Evolutionary conservation across 2,329 filamentous ascomycete genomes (phyloP).

Genomic region (Nemania sp.): DNA sequence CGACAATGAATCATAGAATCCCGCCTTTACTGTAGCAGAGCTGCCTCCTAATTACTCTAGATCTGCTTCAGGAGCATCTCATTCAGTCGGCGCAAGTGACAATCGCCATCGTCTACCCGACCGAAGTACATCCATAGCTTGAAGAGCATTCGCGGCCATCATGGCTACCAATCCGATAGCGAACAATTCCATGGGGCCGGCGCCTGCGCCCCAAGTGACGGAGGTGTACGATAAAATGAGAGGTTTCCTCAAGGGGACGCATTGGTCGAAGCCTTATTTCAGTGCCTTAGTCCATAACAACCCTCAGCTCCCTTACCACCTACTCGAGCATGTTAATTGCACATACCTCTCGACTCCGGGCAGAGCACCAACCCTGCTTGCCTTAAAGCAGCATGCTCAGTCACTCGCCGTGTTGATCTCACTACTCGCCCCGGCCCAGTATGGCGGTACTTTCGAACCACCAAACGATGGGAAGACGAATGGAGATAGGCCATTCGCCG

Average conservation of each 20-base stretch:
- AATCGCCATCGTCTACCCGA: constrained; percentile 7
- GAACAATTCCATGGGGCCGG: not conserved
- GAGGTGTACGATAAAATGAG: constrained; percentile 48
- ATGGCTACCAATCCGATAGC: constrained; percentile 20
- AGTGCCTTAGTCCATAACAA: constrained; percentile 55
- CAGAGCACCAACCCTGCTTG: constrained; percentile 64
- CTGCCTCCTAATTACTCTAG: constrained; percentile 22
- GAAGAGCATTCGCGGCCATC: constrained; percentile 14
- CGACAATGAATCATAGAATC: constrained; percentile 42
- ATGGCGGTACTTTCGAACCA: constrained; percentile 49
- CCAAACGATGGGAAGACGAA: constrained; percentile 38
- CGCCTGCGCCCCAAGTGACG: constrained; percentile 24
- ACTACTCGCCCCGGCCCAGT: constrained; percentile 57
- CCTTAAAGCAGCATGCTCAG: constrained; percentile 71
- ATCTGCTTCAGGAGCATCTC: constrained; percentile 9
- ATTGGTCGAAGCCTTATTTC: constrained; percentile 57
- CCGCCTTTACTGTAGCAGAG: constrained; percentile 18
- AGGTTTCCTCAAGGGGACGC: constrained; percentile 55
- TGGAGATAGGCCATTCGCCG: constrained; percentile 50
- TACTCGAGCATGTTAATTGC: constrained; percentile 66
- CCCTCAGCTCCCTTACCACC: constrained; percentile 43
- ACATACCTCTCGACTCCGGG: constrained; percentile 66
- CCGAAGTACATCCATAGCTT: constrained; percentile 17
- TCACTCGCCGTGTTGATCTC: constrained; percentile 66
- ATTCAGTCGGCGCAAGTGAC: constrained; percentile 17